phyloP scores from a whole-genome alignment of 2,329 filamentous ascomycete genomes.

The Akanthomyces lecanii region DNA sequence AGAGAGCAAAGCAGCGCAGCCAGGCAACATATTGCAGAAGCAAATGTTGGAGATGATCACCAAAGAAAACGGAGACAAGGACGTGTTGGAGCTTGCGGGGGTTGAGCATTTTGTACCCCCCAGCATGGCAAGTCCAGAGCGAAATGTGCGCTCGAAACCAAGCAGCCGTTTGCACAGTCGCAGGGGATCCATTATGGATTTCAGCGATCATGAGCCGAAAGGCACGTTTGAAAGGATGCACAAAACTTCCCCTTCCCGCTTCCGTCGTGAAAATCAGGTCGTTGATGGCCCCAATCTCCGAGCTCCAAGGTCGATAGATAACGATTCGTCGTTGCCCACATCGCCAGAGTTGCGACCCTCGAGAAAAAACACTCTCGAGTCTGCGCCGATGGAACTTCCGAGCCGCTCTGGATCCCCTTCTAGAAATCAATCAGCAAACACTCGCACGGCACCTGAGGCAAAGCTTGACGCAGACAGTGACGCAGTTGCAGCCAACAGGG shows the following conservation, averaged over 20 bases:
- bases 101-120: conserved; percentile 31
- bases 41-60: conserved; percentile 60
- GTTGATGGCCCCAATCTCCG: conserved; percentile 44
- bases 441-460: not conserved
- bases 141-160: conserved; percentile 24
- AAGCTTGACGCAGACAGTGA: not conserved
- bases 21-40: conserved; percentile 53
- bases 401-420: conserved; percentile 62
- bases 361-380: conserved; percentile 48
- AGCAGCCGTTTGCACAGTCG: conserved; percentile 32
- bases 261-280: conserved; percentile 38
- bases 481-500: not conserved
- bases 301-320: conserved; percentile 39
- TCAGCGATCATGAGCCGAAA: conserved; percentile 38
- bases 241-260: conserved; percentile 22
- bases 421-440: conserved; percentile 28
- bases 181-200: conserved; percentile 35
- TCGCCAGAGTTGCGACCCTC: conserved; percentile 50
- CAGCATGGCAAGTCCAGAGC: conserved; percentile 32
- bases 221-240: conserved; percentile 21
- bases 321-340: conserved; percentile 43
- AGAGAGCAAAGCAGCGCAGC: conserved; percentile 19
- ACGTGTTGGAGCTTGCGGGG: conserved; percentile 34
- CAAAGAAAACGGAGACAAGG: conserved; percentile 45
- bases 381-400: conserved; percentile 60